Evolutionary conservation across 1,139 yeast genomes (phyloP).

Genomic region (Zhuliangozyma parablackwelliae): DNA sequence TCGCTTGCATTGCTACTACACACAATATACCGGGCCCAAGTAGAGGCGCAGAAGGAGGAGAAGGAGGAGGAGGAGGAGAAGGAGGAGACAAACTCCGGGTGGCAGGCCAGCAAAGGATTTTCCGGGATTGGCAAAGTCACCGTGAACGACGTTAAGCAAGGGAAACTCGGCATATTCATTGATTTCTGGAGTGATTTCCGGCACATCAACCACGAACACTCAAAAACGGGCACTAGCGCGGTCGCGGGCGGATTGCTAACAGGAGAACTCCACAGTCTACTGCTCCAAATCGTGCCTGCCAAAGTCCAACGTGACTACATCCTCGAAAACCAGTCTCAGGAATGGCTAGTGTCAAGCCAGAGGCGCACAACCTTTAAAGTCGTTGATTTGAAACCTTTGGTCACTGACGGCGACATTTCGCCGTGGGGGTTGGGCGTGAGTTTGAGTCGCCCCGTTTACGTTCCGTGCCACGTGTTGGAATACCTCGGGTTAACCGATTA

Average conservation of each 20-base stretch:
- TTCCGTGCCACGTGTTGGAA: slow-evolving; percentile 28
- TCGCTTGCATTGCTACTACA: slow-evolving; percentile 25
- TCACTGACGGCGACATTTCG: slow-evolving; percentile 1
- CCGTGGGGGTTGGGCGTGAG: slow-evolving; percentile 20
- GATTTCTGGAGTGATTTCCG: slow-evolving; percentile 37
- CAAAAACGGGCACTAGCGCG: slow-evolving; percentile 13
- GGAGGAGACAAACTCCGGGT: slow-evolving; percentile 8
- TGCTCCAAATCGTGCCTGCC: slow-evolving; percentile 2
- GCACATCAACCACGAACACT: slow-evolving; percentile 22
- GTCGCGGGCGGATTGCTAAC: not conserved
- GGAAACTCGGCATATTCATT: slow-evolving; percentile 31
- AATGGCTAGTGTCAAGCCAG: slow-evolving; percentile 15
- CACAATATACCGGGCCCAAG: slow-evolving; percentile 16
- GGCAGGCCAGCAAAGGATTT: slow-evolving; percentile 21
- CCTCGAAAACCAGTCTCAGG: slow-evolving; percentile 15
- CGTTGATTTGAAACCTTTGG: slow-evolving; percentile 7
- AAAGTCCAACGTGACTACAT: slow-evolving; percentile 14
- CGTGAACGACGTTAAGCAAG: slow-evolving; percentile 19
- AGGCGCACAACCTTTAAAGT: slow-evolving; percentile 6
- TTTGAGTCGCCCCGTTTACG: slow-evolving; percentile 21
- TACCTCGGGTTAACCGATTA: slow-evolving; percentile 22
- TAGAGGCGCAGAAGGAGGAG: slow-evolving; percentile 11
- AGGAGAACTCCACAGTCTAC: no score
- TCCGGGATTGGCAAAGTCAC: slow-evolving; percentile 26
- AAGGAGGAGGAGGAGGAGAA: not conserved